Percentiles rank a stretch among this genome's conserved stretches.
Evolutionary conservation across 441 rosid genomes (phyloP).

Genomic region (Populus trichocarpa): DNA sequence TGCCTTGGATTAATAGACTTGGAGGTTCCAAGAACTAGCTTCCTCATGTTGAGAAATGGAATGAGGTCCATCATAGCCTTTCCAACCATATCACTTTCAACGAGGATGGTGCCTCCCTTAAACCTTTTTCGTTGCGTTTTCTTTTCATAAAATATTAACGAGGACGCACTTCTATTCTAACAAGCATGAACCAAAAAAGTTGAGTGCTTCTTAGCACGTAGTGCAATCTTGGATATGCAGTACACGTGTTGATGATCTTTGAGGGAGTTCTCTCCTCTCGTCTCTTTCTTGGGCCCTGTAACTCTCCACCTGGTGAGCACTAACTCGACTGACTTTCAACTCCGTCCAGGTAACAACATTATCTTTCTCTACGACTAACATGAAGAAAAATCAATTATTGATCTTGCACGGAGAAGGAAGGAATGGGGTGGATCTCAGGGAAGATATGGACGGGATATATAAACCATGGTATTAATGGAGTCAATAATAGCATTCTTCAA

Average conservation of each 20-base stretch:
- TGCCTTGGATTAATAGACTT: slow-evolving; percentile 55
- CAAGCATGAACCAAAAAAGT: background rate
- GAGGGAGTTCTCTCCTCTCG: slow-evolving; percentile 51
- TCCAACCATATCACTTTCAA: slow-evolving; percentile 67
- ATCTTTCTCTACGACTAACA: too few relatives aligned
- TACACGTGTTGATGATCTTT: slow-evolving; percentile 47
- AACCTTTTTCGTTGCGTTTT: slow-evolving; percentile 34
- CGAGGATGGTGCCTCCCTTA: slow-evolving; percentile 62
- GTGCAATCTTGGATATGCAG: slow-evolving; percentile 45
- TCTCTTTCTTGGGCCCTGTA: slow-evolving; percentile 64
- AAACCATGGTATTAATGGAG: slow-evolving; percentile 27
- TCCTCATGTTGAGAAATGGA: slow-evolving; percentile 63
- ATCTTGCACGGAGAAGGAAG: slow-evolving; percentile 68
- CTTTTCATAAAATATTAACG: too few relatives aligned
- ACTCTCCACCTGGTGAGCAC: slow-evolving; percentile 50
- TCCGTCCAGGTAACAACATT: slow-evolving; percentile 1
- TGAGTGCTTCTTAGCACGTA: too few relatives aligned
- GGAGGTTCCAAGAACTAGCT: slow-evolving; percentile 70
- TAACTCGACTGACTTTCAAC: slow-evolving; percentile 35
- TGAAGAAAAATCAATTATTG: background rate
- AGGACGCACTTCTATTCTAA: background rate
- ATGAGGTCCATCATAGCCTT: slow-evolving; percentile 68
- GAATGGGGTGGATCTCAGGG: slow-evolving; percentile 51
- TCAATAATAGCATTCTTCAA: slow-evolving; percentile 33
- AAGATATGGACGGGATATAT: slow-evolving; percentile 58